Evolutionary conservation across 2,329 filamentous ascomycete genomes (phyloP), one percentile per base, ranked within the genome.

Genomic region (Hymenoscyphus albidus): DNA sequence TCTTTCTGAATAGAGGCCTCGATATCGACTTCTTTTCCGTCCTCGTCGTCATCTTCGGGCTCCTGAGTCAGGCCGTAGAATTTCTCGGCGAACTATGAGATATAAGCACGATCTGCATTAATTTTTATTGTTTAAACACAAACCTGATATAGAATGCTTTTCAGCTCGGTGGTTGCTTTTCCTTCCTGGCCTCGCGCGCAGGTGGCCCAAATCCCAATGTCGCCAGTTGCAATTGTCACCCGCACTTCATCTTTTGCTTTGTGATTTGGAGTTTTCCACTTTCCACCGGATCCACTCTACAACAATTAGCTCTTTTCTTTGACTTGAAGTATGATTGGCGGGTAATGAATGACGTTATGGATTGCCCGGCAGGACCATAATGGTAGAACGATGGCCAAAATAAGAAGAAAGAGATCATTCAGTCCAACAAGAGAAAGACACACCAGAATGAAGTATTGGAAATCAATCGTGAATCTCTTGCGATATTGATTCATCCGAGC

Each of bases 171-270:
- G 2, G 89, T 83, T 14, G 90, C 89, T 76, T 87, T 89, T 54
- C 80, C 81, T 76, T 91, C 89, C 79, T 90, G 88, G 69, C 85
- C 85, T 73, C 88, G 84, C 61, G 88, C 86, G 74, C 89, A 93
- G 0, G 90, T 93, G 35, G 88, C 88, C 89, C 90, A 94, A 65
- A 94, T 87, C 5, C 91, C 91, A 61, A 82, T 80, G 72, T 93
- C 89, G 5, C 90, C 89, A 5, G 88, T 80, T 70, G 90, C 85
- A 58, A 93, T 77, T 13, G 76, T 80, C 77, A 78, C 78, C 14
- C 76, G 77, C 66, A 77, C 75, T 22, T 78, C 77, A 55, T 79
- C 69, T 72, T 83, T 87, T 40, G 78, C 77, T 71, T 81, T 80
- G 57, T 88, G 85, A 66, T 85, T 82, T 14, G 86, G 78, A 32